Percentiles rank a stretch among this genome's conserved stretches.
These are phyloP conservation scores for Phalaenopsis aphrodite DNA, from an alignment of 106 monocot genomes.

Conservation along the genomic window DNA sequence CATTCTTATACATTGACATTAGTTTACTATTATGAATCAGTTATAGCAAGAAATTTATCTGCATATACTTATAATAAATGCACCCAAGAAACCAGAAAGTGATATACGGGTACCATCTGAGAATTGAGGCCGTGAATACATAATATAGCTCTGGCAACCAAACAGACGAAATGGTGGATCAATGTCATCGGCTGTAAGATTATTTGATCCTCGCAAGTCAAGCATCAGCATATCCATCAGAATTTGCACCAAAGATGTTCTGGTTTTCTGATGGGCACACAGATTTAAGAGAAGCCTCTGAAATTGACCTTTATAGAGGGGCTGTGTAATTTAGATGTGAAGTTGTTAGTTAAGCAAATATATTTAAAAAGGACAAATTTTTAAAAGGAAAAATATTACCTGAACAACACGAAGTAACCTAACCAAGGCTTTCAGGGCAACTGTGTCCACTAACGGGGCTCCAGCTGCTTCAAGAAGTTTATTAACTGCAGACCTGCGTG, in stretches of 20 bases:
- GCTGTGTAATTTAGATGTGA: constrained; percentile 38
- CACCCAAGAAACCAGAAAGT: neutral
- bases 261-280: constrained; percentile 77
- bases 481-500: constrained; percentile 36
- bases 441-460: constrained; percentile 66
- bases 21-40: neutral
- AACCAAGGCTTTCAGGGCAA: constrained; percentile 79
- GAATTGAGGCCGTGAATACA: constrained; percentile 93
- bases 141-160: constrained; percentile 74
- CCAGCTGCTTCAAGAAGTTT: constrained; percentile 86
- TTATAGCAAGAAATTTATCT: neutral
- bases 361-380: neutral
- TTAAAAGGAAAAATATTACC: constrained; percentile 33
- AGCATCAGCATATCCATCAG: constrained; percentile 93
- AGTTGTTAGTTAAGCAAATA: neutral
- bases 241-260: constrained; percentile 67
- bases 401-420: constrained; percentile 92
- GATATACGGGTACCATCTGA: constrained; percentile 57
- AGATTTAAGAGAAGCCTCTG: constrained; percentile 92
- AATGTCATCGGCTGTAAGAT: constrained; percentile 14
- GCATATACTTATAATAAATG: neutral
- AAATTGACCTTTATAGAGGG: constrained; percentile 81
- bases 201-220: constrained; percentile 47
- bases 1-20: neutral
- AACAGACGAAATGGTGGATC: constrained; percentile 84